phyloP scores from a whole-genome alignment of 1,284 basidiomycete genomes.

The Thelephora terrestris region DNA sequence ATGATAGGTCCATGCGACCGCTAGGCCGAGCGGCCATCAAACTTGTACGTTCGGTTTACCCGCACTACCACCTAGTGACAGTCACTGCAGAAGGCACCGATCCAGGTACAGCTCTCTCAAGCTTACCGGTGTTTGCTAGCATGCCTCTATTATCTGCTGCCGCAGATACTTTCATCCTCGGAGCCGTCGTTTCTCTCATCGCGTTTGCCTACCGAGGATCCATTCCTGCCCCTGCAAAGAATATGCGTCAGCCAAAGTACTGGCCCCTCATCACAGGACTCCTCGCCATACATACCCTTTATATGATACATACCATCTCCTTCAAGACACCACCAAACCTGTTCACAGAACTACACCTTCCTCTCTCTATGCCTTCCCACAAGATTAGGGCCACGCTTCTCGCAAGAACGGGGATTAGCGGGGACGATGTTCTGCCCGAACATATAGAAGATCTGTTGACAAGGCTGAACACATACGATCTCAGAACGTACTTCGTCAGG shows the following conservation, averaged over 20 bases:
- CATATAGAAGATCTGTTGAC: slow-evolving; percentile 42
- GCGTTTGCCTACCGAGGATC: slow-evolving; percentile 9
- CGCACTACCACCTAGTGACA: too few relatives aligned
- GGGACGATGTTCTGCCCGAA: slow-evolving; percentile 28
- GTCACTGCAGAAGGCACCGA: too few relatives aligned
- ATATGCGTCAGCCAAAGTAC: slow-evolving; percentile 11
- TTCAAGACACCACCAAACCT: slow-evolving; percentile 49
- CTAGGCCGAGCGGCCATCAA: too few relatives aligned
- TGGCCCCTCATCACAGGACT: slow-evolving; percentile 24
- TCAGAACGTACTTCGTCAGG: slow-evolving; percentile 51
- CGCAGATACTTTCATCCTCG: slow-evolving; percentile 19
- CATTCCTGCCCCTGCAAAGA: slow-evolving; percentile 12
- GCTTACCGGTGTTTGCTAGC: too few relatives aligned
- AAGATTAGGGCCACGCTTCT: slow-evolving; percentile 37
- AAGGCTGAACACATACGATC: slow-evolving; percentile 47
- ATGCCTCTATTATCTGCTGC: slow-evolving; percentile 20
- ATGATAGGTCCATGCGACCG: too few relatives aligned
- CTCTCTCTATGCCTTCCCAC: slow-evolving; percentile 44
- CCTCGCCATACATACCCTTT: slow-evolving; percentile 46
- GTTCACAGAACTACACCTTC: slow-evolving; percentile 43
- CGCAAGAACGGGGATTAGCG: slow-evolving; percentile 23
- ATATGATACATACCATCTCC: slow-evolving; percentile 38
- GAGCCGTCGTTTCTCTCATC: slow-evolving; percentile 14
- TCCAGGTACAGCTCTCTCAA: too few relatives aligned
- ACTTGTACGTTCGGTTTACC: too few relatives aligned